These are phyloP conservation scores for Termitomyces sp. DNA, from an alignment of 768 basidiomycete species.

Conservation along the genomic window DNA sequence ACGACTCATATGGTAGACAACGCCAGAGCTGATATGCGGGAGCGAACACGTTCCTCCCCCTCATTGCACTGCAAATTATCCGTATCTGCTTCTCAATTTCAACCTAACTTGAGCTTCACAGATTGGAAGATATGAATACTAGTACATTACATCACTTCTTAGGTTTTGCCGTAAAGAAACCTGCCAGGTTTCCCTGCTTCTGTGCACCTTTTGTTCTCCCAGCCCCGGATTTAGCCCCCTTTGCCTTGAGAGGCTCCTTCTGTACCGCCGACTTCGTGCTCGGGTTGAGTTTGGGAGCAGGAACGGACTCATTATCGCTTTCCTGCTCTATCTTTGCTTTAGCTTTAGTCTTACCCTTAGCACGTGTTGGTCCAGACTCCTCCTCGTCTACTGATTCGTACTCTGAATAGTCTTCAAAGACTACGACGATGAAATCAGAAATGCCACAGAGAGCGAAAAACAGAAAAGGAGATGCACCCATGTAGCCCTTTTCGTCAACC, in stretches of 20 bases:
- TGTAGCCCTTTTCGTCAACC: slow-evolving; percentile 68
- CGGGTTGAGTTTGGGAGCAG: slow-evolving; percentile 10
- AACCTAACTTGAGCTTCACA: too few species aligned
- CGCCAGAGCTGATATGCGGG: too few species aligned
- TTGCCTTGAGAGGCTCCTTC: slow-evolving; percentile 5
- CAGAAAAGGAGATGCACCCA: slow-evolving; percentile 40
- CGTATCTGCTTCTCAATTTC: too few species aligned
- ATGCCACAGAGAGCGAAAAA: neutral
- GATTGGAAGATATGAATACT: too few species aligned
- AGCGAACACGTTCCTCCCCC: too few species aligned
- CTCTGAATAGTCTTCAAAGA: slow-evolving; percentile 73
- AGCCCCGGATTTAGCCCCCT: slow-evolving; percentile 4
- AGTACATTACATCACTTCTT: slow-evolving; percentile 15
- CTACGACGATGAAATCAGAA: slow-evolving; percentile 29
- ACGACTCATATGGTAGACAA: too few species aligned
- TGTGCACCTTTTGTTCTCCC: slow-evolving; percentile 8
- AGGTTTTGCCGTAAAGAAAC: slow-evolving; percentile 33
- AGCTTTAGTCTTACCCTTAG: slow-evolving; percentile 21
- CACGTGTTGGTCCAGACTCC: slow-evolving; percentile 28
- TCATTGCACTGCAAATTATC: too few species aligned
- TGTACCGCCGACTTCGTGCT: neutral
- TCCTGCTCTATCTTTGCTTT: slow-evolving; percentile 18
- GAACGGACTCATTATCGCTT: neutral
- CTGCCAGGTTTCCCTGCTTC: slow-evolving; percentile 26
- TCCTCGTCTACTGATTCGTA: slow-evolving; percentile 76